These are phyloP conservation scores for Aspergillus ellipticus DNA, from an alignment of 495 filamentous ascomycete species.

Conservation along the genomic window DNA sequence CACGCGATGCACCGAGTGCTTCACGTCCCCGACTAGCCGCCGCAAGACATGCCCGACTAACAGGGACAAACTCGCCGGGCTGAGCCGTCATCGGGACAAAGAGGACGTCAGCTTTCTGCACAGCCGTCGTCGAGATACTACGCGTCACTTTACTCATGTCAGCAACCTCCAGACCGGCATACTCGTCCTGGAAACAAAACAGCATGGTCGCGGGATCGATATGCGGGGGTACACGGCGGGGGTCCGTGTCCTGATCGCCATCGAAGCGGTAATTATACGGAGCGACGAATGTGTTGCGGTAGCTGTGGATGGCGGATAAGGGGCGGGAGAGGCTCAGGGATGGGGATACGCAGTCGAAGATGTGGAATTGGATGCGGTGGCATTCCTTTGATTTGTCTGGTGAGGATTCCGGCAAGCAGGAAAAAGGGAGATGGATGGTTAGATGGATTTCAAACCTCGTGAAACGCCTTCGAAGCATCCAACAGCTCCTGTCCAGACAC, in stretches of 20 bases:
- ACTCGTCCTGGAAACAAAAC: slow-evolving; percentile 1
- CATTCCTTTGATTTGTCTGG: background rate
- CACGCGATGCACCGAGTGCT: slow-evolving; percentile 2
- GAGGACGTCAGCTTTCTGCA: background rate
- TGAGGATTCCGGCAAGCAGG: no score
- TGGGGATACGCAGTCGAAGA: background rate
- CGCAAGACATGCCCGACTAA: slow-evolving; percentile 1
- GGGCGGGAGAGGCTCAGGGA: background rate
- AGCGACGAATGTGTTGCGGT: background rate
- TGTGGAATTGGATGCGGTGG: background rate
- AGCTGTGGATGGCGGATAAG: background rate
- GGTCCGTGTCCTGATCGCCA: background rate
- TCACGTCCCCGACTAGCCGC: background rate
- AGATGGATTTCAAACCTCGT: no score
- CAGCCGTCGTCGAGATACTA: background rate
- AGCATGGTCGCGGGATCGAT: slow-evolving; percentile 3
- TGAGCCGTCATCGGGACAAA: background rate
- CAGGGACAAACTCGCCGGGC: slow-evolving; percentile 1
- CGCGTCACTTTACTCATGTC: background rate
- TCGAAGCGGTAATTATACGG: background rate
- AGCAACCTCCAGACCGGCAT: background rate
- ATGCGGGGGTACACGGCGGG: background rate
- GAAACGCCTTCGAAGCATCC: no score
- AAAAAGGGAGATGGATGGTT: no score
- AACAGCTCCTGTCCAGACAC: background rate